Conservation (phyloP, 345 rosid genomes). For the Syzygium aqueum region DNA sequence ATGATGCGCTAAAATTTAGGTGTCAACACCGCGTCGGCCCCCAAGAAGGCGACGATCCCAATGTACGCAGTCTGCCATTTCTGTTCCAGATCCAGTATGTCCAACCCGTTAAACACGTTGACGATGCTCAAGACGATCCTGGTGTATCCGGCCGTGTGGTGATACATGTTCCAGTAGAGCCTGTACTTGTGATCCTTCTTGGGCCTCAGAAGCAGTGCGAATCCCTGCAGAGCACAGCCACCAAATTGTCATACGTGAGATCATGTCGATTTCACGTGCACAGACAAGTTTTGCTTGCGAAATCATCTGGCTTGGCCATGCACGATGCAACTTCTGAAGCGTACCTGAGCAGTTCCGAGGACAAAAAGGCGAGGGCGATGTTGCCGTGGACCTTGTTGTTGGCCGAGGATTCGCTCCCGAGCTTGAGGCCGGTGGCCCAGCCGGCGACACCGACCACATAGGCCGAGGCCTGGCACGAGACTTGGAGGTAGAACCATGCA, state of each 20-base stretch:
- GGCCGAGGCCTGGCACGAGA: conserved; percentile 12
- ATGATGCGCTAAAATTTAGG: too few relatives aligned
- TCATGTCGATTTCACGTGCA: neutral
- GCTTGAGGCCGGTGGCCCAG: conserved; percentile 16
- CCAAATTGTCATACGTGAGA: neutral
- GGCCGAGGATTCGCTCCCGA: neutral
- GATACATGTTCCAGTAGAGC: conserved; percentile 19
- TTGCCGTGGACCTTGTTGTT: conserved; percentile 3
- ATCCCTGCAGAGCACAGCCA: neutral
- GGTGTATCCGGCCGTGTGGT: conserved; percentile 13
- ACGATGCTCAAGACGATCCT: conserved; percentile 9
- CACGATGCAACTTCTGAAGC: neutral
- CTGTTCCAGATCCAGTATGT: conserved; percentile 10
- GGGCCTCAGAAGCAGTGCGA: conserved; percentile 15
- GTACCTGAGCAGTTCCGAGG: conserved; percentile 15
- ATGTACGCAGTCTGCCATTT: conserved; percentile 7
- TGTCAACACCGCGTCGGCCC: neutral
- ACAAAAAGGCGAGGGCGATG: conserved; percentile 13
- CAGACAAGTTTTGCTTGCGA: neutral
- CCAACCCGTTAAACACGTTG: conserved; percentile 20
- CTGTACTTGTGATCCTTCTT: conserved; percentile 20
- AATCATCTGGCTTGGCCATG: neutral
- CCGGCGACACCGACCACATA: conserved; percentile 15
- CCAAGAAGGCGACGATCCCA: neutral
- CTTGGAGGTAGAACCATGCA: conserved; percentile 23